Conservation (phyloP, 2,329 filamentous ascomycete genomes). For the Calonectria multiphialidica region DNA sequence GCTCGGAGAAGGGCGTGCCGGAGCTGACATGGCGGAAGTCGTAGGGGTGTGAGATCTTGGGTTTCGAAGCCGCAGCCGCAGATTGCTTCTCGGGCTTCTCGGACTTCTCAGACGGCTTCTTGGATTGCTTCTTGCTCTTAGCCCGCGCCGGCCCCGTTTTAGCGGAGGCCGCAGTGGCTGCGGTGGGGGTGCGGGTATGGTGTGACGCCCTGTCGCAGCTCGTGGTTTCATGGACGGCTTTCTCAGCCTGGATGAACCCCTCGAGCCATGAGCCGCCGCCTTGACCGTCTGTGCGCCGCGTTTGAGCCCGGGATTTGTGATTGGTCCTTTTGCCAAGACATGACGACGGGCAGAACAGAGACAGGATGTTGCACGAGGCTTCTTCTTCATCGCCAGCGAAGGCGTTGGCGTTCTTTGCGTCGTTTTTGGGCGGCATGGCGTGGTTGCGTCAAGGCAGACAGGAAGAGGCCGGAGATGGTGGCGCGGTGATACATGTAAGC, state of each 20-base stretch:
- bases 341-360: neutral
- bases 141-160: neutral
- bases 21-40: neutral
- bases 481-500: neutral
- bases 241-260: neutral
- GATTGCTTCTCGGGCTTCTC: neutral
- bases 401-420: neutral
- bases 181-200: neutral
- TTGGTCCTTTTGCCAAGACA: neutral
- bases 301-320: neutral
- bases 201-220: neutral
- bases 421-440: neutral
- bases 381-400: no score
- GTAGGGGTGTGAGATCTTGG: neutral
- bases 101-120: no score
- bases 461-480: neutral
- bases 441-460: neutral
- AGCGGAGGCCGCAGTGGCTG: neutral
- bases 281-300: slow-evolving; percentile 1
- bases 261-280: neutral
- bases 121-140: no score
- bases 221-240: neutral
- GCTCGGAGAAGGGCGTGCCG: neutral
- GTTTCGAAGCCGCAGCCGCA: neutral
- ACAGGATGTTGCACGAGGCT: neutral